Percentiles rank a stretch among this genome's conserved stretches.
phyloP scores from a whole-genome alignment of 2,329 filamentous ascomycete species.

The Alternaria atra region DNA sequence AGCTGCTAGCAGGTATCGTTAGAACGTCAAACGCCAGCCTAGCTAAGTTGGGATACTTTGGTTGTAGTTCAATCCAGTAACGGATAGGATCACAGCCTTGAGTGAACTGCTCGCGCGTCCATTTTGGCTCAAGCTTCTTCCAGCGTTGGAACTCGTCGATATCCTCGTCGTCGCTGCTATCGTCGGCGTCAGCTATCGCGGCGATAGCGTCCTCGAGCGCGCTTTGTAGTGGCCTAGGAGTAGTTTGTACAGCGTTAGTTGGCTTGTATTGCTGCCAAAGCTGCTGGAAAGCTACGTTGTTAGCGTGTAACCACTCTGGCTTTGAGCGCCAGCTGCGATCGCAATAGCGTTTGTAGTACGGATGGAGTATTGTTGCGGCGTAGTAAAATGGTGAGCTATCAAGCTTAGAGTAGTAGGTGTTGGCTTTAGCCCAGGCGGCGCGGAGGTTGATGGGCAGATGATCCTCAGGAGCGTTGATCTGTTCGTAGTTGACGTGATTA shows the following conservation, averaged over 20 bases:
- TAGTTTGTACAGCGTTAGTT: background rate
- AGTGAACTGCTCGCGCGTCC: slow-evolving; percentile 4
- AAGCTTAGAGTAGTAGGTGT: no score
- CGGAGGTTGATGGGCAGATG: no score
- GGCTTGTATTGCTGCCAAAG: background rate
- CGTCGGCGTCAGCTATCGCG: slow-evolving; percentile 7
- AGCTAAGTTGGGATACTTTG: slow-evolving; percentile 4
- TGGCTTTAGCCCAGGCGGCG: no score
- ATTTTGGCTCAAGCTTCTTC: slow-evolving; percentile 9
- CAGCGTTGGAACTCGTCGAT: slow-evolving; percentile 7
- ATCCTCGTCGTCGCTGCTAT: slow-evolving; percentile 8
- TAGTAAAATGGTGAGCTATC: no score
- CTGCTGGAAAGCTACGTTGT: background rate
- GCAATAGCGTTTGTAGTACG: no score
- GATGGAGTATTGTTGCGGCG: no score
- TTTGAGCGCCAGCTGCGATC: no score
- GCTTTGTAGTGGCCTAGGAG: slow-evolving; percentile 2
- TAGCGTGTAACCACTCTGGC: no score
- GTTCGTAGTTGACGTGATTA: no score
- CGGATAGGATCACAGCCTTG: slow-evolving; percentile 5
- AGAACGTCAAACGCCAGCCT: background rate
- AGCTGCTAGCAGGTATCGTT: slow-evolving; percentile 2
- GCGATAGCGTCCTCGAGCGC: slow-evolving; percentile 4
- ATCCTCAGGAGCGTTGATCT: no score
- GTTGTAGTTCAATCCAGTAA: slow-evolving; percentile 2